A percentile compares a stretch with the other conserved stretches of the same genome.
Evolutionary conservation across 2,329 filamentous ascomycete genomes (phyloP).

Genomic region (Penicillium italicum): DNA sequence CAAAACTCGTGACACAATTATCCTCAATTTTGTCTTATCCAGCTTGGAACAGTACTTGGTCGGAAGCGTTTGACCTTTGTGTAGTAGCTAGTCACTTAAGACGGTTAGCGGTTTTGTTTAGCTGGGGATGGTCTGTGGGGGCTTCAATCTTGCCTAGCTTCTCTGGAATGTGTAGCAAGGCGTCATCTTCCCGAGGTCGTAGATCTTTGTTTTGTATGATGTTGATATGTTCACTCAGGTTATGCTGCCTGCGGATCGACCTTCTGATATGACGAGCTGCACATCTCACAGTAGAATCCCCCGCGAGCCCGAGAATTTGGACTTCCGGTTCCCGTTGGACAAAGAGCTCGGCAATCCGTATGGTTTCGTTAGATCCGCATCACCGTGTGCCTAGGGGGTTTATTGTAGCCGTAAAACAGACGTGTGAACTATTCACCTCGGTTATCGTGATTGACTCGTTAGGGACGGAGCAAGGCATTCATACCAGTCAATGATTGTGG

Average conservation of each 20-base stretch:
- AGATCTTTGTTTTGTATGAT: not conserved
- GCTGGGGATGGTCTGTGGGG: not conserved
- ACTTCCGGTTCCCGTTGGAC: not conserved
- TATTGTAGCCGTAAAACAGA: not conserved
- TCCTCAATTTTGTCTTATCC: not conserved
- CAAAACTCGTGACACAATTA: not conserved
- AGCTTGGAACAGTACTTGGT: not conserved
- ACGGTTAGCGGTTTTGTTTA: not conserved
- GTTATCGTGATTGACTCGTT: not conserved
- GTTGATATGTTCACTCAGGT: not conserved
- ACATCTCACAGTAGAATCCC: not conserved
- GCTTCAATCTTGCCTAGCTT: not conserved
- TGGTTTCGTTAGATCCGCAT: not conserved
- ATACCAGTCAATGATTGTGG: not conserved
- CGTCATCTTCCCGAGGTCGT: not conserved
- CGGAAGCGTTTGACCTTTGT: too few relatives aligned
- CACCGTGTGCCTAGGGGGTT: too few relatives aligned
- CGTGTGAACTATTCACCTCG: not conserved
- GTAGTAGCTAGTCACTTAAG: not conserved
- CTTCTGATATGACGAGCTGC: not conserved
- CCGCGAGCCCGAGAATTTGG: not conserved
- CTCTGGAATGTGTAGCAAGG: not conserved
- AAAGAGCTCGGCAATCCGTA: not conserved
- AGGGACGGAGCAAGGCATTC: not conserved
- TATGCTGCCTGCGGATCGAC: not conserved